Percentiles rank a stretch among this genome's conserved stretches.
Conservation (phyloP, 2,329 filamentous ascomycete genomes). For the Xylaria sp. region DNA sequence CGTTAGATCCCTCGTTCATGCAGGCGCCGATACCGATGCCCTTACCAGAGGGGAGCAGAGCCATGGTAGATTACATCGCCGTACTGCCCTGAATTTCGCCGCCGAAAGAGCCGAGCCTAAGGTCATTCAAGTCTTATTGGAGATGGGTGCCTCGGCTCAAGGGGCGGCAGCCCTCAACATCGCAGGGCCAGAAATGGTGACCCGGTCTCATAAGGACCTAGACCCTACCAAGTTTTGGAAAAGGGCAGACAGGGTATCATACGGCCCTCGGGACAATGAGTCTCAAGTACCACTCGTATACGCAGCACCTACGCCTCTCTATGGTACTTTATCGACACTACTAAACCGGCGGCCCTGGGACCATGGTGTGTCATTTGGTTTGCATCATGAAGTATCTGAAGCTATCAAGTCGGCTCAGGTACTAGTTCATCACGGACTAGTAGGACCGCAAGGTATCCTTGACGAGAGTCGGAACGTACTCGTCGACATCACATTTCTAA, state of each 20-base stretch:
- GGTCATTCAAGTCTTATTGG: background rate
- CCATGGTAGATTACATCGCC: background rate
- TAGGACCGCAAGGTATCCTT: background rate
- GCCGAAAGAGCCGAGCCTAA: too few relatives aligned
- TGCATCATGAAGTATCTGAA: too few relatives aligned
- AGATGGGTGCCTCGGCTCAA: background rate
- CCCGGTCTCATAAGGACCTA: too few relatives aligned
- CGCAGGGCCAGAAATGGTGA: background rate
- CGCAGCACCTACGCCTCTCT: background rate
- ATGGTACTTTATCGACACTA: background rate
- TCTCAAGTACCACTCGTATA: background rate
- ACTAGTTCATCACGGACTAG: background rate
- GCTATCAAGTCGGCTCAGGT: background rate
- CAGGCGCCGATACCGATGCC: background rate
- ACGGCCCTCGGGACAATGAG: background rate
- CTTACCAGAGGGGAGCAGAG: background rate
- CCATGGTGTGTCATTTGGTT: too few relatives aligned
- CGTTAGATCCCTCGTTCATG: background rate
- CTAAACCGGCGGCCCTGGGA: too few relatives aligned
- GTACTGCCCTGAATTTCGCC: background rate
- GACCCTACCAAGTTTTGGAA: background rate
- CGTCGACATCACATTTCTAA: background rate
- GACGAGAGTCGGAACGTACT: background rate
- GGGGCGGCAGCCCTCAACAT: background rate
- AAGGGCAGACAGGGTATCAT: background rate